phyloP scores from a whole-genome alignment of 805 yeast species.

The Barnettozyma pratensis region DNA sequence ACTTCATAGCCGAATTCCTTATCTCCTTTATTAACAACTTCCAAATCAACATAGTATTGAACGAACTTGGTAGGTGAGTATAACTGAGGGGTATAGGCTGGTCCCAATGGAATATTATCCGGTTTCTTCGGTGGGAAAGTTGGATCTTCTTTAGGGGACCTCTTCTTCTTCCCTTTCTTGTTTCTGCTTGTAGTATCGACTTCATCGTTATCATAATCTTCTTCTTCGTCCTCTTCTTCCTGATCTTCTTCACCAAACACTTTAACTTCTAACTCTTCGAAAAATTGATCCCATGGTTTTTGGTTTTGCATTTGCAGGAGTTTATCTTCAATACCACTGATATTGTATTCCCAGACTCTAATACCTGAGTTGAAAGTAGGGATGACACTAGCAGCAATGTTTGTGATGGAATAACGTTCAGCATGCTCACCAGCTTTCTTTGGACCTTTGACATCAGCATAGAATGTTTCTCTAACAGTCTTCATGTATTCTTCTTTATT shows the following conservation, averaged over 20 bases:
- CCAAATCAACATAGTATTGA: constrained; percentile 69
- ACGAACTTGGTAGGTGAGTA: constrained; percentile 70
- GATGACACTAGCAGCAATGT: constrained; percentile 66
- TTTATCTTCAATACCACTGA: constrained; percentile 40
- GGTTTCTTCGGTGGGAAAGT: constrained; percentile 64
- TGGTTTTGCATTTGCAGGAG: constrained; percentile 9
- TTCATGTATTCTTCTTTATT: constrained; percentile 65
- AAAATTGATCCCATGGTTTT: constrained; percentile 58
- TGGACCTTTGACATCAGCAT: constrained; percentile 31
- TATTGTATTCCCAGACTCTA: constrained; percentile 83
- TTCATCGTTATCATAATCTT: constrained; percentile 22
- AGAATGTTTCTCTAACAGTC: constrained; percentile 45
- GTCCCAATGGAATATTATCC: constrained; percentile 50
- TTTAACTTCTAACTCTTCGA: constrained; percentile 40
- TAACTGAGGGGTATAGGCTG: constrained; percentile 66
- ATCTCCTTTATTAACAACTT: constrained; percentile 36
- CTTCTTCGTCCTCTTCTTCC: constrained; percentile 25
- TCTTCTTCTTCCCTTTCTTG: constrained; percentile 22
- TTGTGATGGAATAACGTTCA: constrained; percentile 65
- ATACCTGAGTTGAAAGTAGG: constrained; percentile 85
- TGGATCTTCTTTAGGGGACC: constrained; percentile 40
- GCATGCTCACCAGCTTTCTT: constrained; percentile 32
- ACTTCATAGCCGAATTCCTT: constrained; percentile 51
- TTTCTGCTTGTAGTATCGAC: constrained; percentile 13
- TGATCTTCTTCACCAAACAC: constrained; percentile 27